A percentile compares a stretch with the other conserved stretches of the same genome.
Conservation (phyloP, 1,139 yeast species). For the Nakaseomyces nivariensis region DNA sequence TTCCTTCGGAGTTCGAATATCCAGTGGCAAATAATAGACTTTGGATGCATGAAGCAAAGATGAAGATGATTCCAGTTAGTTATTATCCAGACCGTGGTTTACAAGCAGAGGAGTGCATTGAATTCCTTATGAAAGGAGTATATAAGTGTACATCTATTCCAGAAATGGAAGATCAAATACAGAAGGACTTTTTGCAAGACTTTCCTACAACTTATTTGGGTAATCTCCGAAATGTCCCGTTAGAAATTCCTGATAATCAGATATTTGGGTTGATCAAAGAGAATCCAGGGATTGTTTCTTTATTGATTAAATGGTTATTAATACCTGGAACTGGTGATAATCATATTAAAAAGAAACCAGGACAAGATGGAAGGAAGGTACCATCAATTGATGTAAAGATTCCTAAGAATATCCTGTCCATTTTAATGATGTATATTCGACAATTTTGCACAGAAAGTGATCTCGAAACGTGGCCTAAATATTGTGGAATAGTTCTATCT, state of each 20-base stretch:
- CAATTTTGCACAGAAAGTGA: neutral
- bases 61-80: conserved; percentile 24
- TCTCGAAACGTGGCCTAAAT: neutral
- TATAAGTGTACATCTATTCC: conserved; percentile 26
- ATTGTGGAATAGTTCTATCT: neutral
- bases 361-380: neutral
- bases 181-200: conserved; percentile 5
- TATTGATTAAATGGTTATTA: conserved; percentile 10
- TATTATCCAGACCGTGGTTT: conserved; percentile 28
- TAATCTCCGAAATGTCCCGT: conserved; percentile 9
- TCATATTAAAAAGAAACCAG: neutral
- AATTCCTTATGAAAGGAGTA: conserved; percentile 26
- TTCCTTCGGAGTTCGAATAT: conserved; percentile 30
- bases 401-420: neutral
- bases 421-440: neutral
- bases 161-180: conserved; percentile 14
- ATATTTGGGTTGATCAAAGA: conserved; percentile 5
- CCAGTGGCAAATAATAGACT: conserved; percentile 26
- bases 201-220: conserved; percentile 14
- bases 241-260: conserved; percentile 11
- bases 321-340: neutral
- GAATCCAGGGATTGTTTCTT: conserved; percentile 15
- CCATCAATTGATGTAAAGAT: neutral
- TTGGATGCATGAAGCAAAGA: conserved; percentile 24
- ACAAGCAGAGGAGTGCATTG: conserved; percentile 29